Percentiles rank a stretch among this genome's conserved stretches.
phyloP scores from a whole-genome alignment of 768 basidiomycete genomes.

The Xerocomus potaroensis region DNA sequence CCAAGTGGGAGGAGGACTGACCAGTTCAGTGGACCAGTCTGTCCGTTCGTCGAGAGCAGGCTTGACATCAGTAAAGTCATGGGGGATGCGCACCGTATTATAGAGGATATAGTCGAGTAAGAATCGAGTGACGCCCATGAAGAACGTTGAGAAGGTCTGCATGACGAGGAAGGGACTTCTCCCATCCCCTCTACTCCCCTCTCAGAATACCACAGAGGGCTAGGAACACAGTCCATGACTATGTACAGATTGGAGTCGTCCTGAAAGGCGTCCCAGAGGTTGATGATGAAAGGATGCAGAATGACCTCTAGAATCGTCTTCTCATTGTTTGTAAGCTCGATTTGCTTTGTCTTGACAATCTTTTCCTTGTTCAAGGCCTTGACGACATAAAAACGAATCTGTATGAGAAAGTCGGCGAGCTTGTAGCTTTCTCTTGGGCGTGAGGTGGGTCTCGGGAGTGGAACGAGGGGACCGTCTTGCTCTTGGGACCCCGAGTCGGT shows the following conservation, averaged over 20 bases:
- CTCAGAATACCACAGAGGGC: too few species aligned
- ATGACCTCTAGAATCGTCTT: conserved; percentile 80
- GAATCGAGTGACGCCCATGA: too few species aligned
- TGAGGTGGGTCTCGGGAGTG: conserved; percentile 34
- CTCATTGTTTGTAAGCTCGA: conserved; percentile 97
- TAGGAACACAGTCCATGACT: conserved; percentile 96
- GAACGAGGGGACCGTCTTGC: conserved; percentile 32
- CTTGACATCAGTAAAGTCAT: too few species aligned
- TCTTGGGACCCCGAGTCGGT: conserved; percentile 47
- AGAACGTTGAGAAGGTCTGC: too few species aligned
- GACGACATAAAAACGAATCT: conserved; percentile 92
- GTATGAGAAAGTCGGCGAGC: conserved; percentile 73
- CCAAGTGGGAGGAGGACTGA: too few species aligned
- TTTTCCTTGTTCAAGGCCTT: conserved; percentile 94
- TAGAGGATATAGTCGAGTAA: too few species aligned
- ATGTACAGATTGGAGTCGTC: conserved; percentile 92
- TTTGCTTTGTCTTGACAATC: conserved; percentile 88
- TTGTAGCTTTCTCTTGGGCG: conserved; percentile 65
- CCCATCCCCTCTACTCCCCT: too few species aligned
- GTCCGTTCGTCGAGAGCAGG: too few species aligned
- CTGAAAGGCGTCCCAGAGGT: conserved; percentile 95
- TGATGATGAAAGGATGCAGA: conserved; percentile 92
- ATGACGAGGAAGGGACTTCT: too few species aligned
- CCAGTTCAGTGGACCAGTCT: too few species aligned
- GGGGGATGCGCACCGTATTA: too few species aligned